Conservation (phyloP, 23 red algal genomes). For the Gracilaria gracilis region DNA sequence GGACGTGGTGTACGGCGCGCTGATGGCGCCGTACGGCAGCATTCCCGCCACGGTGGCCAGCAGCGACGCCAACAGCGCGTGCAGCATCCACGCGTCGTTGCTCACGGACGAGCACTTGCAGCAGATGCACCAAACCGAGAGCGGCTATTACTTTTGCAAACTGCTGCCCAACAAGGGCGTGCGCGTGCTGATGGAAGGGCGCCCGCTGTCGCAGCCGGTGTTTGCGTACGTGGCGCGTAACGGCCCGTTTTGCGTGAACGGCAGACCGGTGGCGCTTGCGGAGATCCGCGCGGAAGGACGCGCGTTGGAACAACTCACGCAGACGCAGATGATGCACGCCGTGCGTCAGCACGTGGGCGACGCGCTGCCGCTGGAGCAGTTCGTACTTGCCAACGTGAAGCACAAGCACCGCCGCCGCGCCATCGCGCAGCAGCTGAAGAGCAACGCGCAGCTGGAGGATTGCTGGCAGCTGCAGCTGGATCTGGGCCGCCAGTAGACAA, state of each 20-base stretch:
- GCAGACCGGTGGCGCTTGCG: background rate
- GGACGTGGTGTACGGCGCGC: slow-evolving; percentile 48
- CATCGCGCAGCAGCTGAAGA: background rate
- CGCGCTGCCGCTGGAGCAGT: background rate
- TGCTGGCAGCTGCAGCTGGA: slow-evolving; percentile 11
- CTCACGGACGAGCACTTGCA: background rate
- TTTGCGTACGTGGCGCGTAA: slow-evolving; percentile 19
- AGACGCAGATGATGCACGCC: background rate
- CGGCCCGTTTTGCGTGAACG: slow-evolving; percentile 21
- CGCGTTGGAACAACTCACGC: background rate
- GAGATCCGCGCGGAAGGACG: background rate
- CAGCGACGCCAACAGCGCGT: background rate
- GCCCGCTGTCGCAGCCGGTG: background rate
- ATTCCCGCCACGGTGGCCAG: slow-evolving; percentile 44
- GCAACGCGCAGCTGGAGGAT: background rate
- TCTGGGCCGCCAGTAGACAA: too few species aligned
- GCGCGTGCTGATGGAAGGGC: background rate
- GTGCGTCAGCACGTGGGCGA: background rate
- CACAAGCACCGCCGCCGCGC: background rate
- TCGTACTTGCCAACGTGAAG: background rate
- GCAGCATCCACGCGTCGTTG: slow-evolving; percentile 2
- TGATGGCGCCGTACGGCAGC: slow-evolving; percentile 43
- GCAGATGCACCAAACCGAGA: slow-evolving; percentile 20
- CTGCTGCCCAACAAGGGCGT: background rate
- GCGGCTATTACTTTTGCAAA: slow-evolving; percentile 1